phyloP scores from a whole-genome alignment of 805 yeast species.

The Cyberlindnera euphorbiiphila region DNA sequence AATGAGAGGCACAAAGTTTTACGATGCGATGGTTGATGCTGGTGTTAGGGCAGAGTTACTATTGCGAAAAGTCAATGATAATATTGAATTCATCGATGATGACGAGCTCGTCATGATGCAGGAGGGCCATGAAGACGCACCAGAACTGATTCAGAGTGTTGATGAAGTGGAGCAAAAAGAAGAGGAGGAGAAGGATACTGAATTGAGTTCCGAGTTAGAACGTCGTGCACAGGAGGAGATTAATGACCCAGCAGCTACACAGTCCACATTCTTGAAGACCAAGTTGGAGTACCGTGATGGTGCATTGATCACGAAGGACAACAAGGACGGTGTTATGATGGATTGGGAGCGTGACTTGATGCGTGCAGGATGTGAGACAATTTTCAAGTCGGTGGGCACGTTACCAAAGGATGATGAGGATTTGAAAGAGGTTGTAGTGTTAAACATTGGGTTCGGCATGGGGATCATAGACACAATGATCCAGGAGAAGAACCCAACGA shows the following conservation, averaged over 20 bases:
- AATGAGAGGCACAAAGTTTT: conserved; percentile 39
- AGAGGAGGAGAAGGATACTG: conserved; percentile 16
- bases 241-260: conserved; percentile 61
- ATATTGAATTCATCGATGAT: conserved; percentile 50
- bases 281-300: conserved; percentile 63
- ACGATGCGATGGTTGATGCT: conserved; percentile 59
- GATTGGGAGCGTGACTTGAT: conserved; percentile 87
- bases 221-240: conserved; percentile 27
- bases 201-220: conserved; percentile 14
- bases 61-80: conserved; percentile 64
- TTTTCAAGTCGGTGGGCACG: conserved; percentile 46
- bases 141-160: conserved; percentile 14
- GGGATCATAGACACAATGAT: conserved; percentile 88
- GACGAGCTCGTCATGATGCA: conserved; percentile 23
- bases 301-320: conserved; percentile 66
- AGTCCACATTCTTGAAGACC: conserved; percentile 59
- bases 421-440: conserved; percentile 44
- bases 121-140: conserved; percentile 21
- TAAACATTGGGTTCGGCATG: conserved; percentile 95
- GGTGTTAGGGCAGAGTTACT: conserved; percentile 89
- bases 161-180: conserved; percentile 11
- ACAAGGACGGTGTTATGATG: conserved; percentile 94
- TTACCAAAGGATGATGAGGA: conserved; percentile 24
- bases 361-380: conserved; percentile 72
- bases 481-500: conserved; percentile 50